Conservation (phyloP, 1,284 basidiomycete species). For the Cronartium ribicola region DNA sequence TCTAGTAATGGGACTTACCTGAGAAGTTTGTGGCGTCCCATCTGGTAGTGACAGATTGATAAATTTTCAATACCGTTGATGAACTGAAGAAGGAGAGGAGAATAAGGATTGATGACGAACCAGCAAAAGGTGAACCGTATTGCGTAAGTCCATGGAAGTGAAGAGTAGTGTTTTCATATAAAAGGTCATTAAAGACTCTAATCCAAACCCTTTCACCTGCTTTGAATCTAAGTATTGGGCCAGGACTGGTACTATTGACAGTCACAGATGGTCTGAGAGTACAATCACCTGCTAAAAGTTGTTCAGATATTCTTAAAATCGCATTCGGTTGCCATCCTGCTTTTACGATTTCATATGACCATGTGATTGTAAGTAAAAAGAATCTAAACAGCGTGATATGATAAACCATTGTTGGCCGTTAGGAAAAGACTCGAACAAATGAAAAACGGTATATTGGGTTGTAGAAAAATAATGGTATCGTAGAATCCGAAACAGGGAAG, state of each 20-base stretch:
- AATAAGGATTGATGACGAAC: conserved; percentile 3
- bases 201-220: conserved; percentile 33
- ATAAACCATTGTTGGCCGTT: too few relatives aligned
- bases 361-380: neutral
- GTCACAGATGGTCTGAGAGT: conserved; percentile 18
- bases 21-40: too few relatives aligned
- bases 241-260: conserved; percentile 27
- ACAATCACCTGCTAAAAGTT: conserved; percentile 10
- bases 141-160: conserved; percentile 38
- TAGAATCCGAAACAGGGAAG: too few relatives aligned
- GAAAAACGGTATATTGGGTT: too few relatives aligned
- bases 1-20: too few relatives aligned
- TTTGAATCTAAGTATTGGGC: conserved; percentile 25
- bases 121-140: conserved; percentile 35
- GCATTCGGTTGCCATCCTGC: conserved; percentile 23
- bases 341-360: neutral
- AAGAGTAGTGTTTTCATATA: conserved; percentile 13
- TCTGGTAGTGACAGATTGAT: too few relatives aligned
- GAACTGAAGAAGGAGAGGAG: neutral
- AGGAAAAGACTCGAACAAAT: too few relatives aligned
- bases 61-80: too few relatives aligned
- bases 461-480: too few relatives aligned
- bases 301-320: conserved; percentile 6
- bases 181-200: conserved; percentile 25
- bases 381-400: neutral